Conservation (phyloP, 2,329 filamentous ascomycete genomes). For the Sphaerostilbella broomeana region DNA sequence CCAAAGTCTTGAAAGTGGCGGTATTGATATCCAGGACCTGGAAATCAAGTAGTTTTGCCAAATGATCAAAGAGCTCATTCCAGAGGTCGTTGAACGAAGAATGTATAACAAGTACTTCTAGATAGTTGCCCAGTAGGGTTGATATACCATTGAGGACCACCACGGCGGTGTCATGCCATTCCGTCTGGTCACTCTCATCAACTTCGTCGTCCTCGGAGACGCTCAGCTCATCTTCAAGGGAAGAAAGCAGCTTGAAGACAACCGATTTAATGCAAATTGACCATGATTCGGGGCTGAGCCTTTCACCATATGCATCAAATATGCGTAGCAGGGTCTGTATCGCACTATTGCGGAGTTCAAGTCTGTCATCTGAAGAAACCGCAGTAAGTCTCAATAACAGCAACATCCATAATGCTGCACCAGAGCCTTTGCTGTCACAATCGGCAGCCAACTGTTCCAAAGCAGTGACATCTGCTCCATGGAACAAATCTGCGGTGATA, state of each 20-base stretch:
- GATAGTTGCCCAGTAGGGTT: constrained; percentile 66
- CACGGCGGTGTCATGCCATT: constrained; percentile 70
- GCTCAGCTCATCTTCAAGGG: constrained; percentile 54
- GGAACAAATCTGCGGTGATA: constrained; percentile 51
- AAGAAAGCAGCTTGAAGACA: constrained; percentile 68
- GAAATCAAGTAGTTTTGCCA: constrained; percentile 58
- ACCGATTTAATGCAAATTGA: constrained; percentile 74
- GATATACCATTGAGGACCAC: constrained; percentile 68
- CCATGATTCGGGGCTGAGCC: constrained; percentile 73
- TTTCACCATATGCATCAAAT: constrained; percentile 83
- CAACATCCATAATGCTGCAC: constrained; percentile 72
- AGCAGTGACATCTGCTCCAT: constrained; percentile 43
- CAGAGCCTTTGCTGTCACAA: constrained; percentile 53
- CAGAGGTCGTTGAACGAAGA: constrained; percentile 65
- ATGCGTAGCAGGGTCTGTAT: constrained; percentile 88
- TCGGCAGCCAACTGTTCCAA: constrained; percentile 53
- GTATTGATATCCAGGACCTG: constrained; percentile 64
- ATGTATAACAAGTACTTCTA: constrained; percentile 63
- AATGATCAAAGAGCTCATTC: constrained; percentile 64
- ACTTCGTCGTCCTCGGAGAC: constrained; percentile 30
- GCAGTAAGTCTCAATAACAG: constrained; percentile 64
- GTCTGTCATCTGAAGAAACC: constrained; percentile 62
- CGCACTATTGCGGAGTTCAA: constrained; percentile 77
- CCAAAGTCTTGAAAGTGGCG: constrained; percentile 61
- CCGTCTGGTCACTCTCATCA: constrained; percentile 39